These are phyloP conservation scores for Trichoderma breve DNA, from an alignment of 2,329 filamentous ascomycete genomes.

Conservation along the genomic window DNA sequence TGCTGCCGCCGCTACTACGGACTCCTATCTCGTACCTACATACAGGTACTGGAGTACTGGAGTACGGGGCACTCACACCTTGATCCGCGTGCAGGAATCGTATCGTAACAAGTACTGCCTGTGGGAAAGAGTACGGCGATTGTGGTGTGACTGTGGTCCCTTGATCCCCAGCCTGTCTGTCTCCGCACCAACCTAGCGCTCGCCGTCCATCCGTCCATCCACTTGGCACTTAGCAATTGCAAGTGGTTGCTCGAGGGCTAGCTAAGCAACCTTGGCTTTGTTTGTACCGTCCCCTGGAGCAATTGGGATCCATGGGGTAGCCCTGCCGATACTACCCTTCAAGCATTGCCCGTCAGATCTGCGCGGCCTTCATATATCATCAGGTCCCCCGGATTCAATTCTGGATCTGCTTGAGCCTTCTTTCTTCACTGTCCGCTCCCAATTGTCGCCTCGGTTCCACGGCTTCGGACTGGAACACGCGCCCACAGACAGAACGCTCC, in stretches of 20 bases:
- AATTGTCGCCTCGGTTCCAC: slow-evolving; percentile 8
- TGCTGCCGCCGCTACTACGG: not conserved
- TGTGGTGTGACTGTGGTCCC: slow-evolving; percentile 17
- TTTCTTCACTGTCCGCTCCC: slow-evolving; percentile 11
- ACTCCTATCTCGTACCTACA: slow-evolving; percentile 16
- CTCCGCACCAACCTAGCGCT: slow-evolving; percentile 19
- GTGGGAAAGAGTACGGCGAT: no score
- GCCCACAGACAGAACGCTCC: slow-evolving; percentile 5
- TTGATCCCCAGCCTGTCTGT: slow-evolving; percentile 5
- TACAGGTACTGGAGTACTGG: not conserved
- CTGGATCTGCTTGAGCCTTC: slow-evolving; percentile 10
- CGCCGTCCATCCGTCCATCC: slow-evolving; percentile 20
- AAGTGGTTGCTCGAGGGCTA: slow-evolving; percentile 13
- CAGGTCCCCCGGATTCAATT: slow-evolving; percentile 15
- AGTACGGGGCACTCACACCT: not conserved
- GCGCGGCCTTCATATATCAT: slow-evolving; percentile 22
- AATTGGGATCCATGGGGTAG: slow-evolving; percentile 16
- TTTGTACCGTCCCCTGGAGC: slow-evolving; percentile 20
- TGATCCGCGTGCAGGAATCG: not conserved
- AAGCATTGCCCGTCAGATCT: slow-evolving; percentile 18
- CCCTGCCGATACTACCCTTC: slow-evolving; percentile 23
- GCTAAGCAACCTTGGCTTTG: slow-evolving; percentile 12
- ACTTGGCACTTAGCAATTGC: not conserved
- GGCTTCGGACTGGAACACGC: slow-evolving; percentile 16
- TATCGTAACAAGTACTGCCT: no score